Evolutionary conservation across 2,329 filamentous ascomycete species (phyloP).

Genomic region (Conoideocrella luteorostrata): DNA sequence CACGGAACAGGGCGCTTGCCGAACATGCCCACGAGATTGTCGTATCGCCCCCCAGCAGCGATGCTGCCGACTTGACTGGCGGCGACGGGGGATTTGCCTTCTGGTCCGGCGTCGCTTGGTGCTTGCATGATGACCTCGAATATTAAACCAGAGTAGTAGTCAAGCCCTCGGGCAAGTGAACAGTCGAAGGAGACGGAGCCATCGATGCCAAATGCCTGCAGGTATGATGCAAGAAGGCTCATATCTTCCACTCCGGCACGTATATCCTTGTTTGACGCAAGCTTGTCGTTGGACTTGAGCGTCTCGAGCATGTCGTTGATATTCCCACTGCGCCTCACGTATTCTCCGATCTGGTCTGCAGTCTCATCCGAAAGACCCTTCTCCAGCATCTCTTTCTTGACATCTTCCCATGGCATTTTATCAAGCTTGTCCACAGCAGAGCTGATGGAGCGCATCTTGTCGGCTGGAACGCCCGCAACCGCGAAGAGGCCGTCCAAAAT

Average conservation of each 20-base stretch:
- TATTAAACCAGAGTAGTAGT: conserved; percentile 87
- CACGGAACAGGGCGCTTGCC: conserved; percentile 70
- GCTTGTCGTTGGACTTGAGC: conserved; percentile 58
- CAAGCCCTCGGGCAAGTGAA: conserved; percentile 81
- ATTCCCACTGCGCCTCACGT: conserved; percentile 70
- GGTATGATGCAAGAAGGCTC: conserved; percentile 72
- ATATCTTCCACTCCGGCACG: conserved; percentile 78
- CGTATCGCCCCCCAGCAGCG: conserved; percentile 85
- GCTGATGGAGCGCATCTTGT: conserved; percentile 84
- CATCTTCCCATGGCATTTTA: conserved; percentile 85
- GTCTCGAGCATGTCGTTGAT: conserved; percentile 64
- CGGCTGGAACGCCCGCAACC: conserved; percentile 79
- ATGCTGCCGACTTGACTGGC: conserved; percentile 71
- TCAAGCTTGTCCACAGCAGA: conserved; percentile 95
- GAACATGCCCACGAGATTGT: conserved; percentile 93
- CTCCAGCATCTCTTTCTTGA: conserved; percentile 87
- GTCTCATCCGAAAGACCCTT: conserved; percentile 73
- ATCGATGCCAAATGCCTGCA: conserved; percentile 68
- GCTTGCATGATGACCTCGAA: conserved; percentile 78
- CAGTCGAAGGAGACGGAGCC: conserved; percentile 82
- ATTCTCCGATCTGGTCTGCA: conserved; percentile 82
- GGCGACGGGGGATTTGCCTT: conserved; percentile 44
- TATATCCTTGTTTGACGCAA: conserved; percentile 67
- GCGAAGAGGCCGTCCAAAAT: conserved; percentile 89
- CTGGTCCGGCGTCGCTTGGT: conserved; percentile 28